Percentiles rank a stretch among this genome's conserved stretches.
Evolutionary conservation across 805 yeast species (phyloP).

Genomic region (Candida nonsorbophila): DNA sequence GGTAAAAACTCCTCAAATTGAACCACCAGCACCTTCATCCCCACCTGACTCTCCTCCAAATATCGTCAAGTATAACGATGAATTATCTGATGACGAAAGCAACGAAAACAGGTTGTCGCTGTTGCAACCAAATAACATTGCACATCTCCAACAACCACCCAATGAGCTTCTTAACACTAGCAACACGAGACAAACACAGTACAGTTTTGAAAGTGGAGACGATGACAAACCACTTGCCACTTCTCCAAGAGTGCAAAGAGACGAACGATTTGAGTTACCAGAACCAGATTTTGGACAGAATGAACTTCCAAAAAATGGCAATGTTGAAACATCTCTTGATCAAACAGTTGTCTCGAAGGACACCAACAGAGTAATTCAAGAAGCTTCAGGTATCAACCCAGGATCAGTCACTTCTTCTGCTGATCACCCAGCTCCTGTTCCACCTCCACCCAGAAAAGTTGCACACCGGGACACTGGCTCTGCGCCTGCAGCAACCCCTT

Average conservation of each 20-base stretch:
- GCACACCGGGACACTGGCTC: conserved; percentile 27
- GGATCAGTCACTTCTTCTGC: no score
- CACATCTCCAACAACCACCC: conserved; percentile 8
- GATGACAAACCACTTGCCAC: conserved; percentile 25
- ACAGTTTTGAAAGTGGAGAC: conserved; percentile 39
- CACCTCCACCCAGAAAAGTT: conserved; percentile 55
- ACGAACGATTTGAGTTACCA: conserved; percentile 9
- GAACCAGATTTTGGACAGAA: conserved; percentile 9
- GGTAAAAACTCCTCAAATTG: neutral
- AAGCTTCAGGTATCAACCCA: no score
- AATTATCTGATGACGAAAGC: conserved; percentile 23
- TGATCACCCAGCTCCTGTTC: conserved; percentile 39
- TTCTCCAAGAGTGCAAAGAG: conserved; percentile 18
- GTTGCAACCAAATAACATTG: conserved; percentile 29
- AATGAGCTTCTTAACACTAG: conserved; percentile 3
- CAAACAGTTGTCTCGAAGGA: no score
- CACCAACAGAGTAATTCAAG: no score
- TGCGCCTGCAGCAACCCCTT: conserved; percentile 24
- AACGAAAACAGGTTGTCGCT: conserved; percentile 24
- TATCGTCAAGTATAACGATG: conserved; percentile 27
- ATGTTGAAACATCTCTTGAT: neutral
- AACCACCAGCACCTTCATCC: conserved; percentile 6
- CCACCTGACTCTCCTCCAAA: conserved; percentile 20
- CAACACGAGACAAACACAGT: conserved; percentile 13
- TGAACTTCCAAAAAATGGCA: neutral